Evolutionary conservation across 352 stramenopile species (phyloP).

Genomic region (Pythium dissimile): DNA sequence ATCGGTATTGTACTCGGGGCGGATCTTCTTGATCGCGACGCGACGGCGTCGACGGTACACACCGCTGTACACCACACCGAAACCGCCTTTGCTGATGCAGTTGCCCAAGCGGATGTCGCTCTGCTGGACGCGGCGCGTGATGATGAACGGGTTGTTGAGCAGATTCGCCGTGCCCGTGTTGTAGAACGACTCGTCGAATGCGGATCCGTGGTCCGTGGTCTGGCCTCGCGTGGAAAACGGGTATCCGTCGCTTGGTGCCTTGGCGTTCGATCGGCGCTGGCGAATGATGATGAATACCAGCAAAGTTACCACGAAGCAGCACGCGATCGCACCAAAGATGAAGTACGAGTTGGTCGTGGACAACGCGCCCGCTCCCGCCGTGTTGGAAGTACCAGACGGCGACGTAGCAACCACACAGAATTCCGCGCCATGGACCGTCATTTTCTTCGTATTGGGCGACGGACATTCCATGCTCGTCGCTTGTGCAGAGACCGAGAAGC

Average conservation of each 20-base stretch:
- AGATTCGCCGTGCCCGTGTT: slow-evolving; percentile 10
- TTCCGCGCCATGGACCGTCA: background rate
- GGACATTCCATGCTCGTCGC: background rate
- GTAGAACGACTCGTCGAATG: slow-evolving; percentile 3
- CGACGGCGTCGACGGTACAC: slow-evolving; percentile 9
- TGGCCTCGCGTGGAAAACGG: background rate
- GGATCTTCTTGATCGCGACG: slow-evolving; percentile 29
- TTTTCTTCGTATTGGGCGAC: background rate
- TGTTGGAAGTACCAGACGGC: background rate
- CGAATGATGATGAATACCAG: slow-evolving; percentile 46
- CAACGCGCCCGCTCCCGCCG: background rate
- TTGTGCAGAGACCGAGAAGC: background rate
- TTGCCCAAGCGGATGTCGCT: slow-evolving; percentile 6
- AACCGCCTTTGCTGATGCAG: slow-evolving; percentile 20
- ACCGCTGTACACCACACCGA: slow-evolving; percentile 27
- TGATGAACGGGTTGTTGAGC: slow-evolving; percentile 16
- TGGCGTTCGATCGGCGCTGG: slow-evolving; percentile 1
- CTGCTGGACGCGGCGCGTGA: slow-evolving; percentile 10
- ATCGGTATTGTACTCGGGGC: slow-evolving; percentile 11
- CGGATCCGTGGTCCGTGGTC: background rate
- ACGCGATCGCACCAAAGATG: slow-evolving; percentile 21
- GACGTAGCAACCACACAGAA: background rate
- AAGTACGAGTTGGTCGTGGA: slow-evolving; percentile 36
- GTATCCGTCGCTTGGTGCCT: background rate
- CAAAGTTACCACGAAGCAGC: slow-evolving; percentile 36